These are phyloP conservation scores for Spathaspora gorwiae DNA, from an alignment of 805 yeast genomes.

Conservation along the genomic window DNA sequence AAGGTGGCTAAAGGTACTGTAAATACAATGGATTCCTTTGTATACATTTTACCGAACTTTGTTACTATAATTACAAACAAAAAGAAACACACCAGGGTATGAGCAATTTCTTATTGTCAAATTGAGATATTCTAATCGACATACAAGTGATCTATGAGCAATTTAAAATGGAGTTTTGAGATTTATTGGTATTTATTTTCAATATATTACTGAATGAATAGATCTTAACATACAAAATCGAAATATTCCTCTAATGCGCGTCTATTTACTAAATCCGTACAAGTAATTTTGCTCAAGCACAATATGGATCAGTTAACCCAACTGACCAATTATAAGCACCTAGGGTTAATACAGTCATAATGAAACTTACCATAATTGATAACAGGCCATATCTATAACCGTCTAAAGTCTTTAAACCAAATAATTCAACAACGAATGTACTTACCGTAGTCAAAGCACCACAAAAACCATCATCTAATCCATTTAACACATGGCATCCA, in stretches of 20 bases:
- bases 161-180: too few relatives aligned
- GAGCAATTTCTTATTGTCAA: too few relatives aligned
- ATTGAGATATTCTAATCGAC: too few relatives aligned
- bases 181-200: too few relatives aligned
- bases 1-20: too few relatives aligned
- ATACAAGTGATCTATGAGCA: neutral
- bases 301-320: constrained; percentile 34
- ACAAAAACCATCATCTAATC: constrained; percentile 61
- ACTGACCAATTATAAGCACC: constrained; percentile 73
- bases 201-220: too few relatives aligned
- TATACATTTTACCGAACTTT: too few relatives aligned
- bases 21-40: too few relatives aligned
- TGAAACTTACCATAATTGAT: constrained; percentile 47
- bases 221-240: neutral
- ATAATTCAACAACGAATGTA: constrained; percentile 70
- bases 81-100: too few relatives aligned
- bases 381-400: constrained; percentile 48
- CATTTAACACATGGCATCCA: constrained; percentile 50
- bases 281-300: constrained; percentile 6
- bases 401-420: constrained; percentile 20
- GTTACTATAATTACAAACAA: too few relatives aligned
- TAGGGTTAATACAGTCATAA: constrained; percentile 49
- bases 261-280: neutral
- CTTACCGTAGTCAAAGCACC: constrained; percentile 73
- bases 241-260: neutral